phyloP scores from a whole-genome alignment of 441 rosid species.

The Erodium moschatum region DNA sequence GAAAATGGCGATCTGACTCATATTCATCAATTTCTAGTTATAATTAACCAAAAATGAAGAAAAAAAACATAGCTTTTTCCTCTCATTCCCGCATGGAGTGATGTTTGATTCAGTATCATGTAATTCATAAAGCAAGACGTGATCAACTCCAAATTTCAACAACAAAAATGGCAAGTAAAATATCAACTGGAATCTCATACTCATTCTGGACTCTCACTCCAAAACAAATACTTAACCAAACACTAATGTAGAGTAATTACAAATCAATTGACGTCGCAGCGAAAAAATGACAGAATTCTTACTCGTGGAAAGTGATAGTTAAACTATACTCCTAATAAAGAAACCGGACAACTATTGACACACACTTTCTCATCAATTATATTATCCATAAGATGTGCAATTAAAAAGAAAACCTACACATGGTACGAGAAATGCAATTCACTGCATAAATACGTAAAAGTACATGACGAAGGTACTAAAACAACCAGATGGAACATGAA shows the following conservation, averaged over 20 bases:
- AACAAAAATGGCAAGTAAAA: too few species aligned
- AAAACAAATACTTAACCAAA: too few species aligned
- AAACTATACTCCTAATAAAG: neutral
- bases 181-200: too few species aligned
- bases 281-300: neutral
- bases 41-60: too few species aligned
- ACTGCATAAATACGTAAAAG: neutral
- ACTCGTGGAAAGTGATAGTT: neutral
- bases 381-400: neutral
- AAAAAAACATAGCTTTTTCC: too few species aligned
- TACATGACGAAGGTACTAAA: neutral
- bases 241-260: neutral
- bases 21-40: too few species aligned
- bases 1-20: too few species aligned
- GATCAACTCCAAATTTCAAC: too few species aligned
- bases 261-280: neutral
- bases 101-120: too few species aligned
- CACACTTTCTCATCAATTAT: neutral
- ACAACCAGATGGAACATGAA: neutral
- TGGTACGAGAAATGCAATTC: neutral
- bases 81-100: too few species aligned
- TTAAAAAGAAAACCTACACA: neutral
- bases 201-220: too few species aligned
- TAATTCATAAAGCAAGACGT: too few species aligned
- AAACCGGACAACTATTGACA: neutral